Base-by-base conservation (phyloP, 768 basidiomycete genomes). In the Suillus paluster region DNA sequence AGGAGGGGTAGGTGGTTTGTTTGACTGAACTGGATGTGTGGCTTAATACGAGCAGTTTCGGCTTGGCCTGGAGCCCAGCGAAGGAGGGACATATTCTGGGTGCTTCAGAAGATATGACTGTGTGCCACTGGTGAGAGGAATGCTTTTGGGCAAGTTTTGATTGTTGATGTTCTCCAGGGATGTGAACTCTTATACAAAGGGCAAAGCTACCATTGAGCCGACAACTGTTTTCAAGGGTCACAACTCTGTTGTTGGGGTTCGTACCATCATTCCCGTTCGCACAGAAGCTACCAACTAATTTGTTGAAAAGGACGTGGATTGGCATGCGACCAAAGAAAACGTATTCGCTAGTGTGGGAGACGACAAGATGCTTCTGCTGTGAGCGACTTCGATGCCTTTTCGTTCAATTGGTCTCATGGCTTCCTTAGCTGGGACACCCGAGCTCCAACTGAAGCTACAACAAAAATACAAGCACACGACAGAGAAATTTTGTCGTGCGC, bases 291-390 rank as follows among this genome's bases (percentile, higher is more conserved):
- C 46, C 60, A 36, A 72, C 39, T 2, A 8, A 34, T 48, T 63
- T 14, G 27, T 27, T 19, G 36, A 42, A 14, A 63, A 97, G 94
- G 97, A 99, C 71, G 96, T 99, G 6, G 95, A 97, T 68, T 99
- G 97, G 97, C 91, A 97, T 75, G 80, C 88, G 2, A 86, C 82
- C 5, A 81, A 90, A 69, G 93, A 94, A 63, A 87, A 89, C 68
- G 78, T 95, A 54, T 94, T 99, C 68, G 95, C 90, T 3, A 98
- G 96, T 66, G 97, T 97, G 36, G 95, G 96, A 21, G 97, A 99
- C 64, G 97, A 99, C 74, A 92, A 90, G 73, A 86, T 92, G 83
- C 84, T 99, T 57, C 88, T 97, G 83, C 83, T 99, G 95, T 98
- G 70, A 55, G 94, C 79, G 4, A 34, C 41, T 46, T 12, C 46